Conservation (phyloP, 108 stramenopile genomes). For the Discostella stelligeroides region DNA sequence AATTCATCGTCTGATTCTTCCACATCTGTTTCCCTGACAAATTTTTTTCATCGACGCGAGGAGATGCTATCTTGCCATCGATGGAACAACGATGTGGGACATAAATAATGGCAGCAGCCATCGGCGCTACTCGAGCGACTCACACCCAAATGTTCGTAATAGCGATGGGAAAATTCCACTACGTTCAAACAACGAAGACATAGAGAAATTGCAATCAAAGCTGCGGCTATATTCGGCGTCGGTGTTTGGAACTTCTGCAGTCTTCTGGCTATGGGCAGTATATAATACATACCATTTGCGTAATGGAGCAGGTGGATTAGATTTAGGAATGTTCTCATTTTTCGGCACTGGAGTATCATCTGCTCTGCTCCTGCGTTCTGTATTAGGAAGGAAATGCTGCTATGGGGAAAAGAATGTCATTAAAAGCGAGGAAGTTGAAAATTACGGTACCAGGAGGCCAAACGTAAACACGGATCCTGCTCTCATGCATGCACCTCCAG, state of each 20-base stretch:
- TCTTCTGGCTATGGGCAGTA: slow-evolving; percentile 48
- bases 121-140: slow-evolving; percentile 7
- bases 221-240: slow-evolving; percentile 25
- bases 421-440: slow-evolving; percentile 5
- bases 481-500: slow-evolving; percentile 29
- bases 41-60: too few relatives aligned
- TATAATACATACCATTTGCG: slow-evolving; percentile 42
- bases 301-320: slow-evolving; percentile 24
- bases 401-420: slow-evolving; percentile 15
- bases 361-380: slow-evolving; percentile 19
- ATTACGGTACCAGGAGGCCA: slow-evolving; percentile 4
- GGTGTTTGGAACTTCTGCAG: slow-evolving; percentile 22
- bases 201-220: slow-evolving; percentile 26
- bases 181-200: slow-evolving; percentile 32
- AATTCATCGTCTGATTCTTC: too few relatives aligned
- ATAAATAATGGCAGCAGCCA: neutral
- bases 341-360: slow-evolving; percentile 39
- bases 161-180: slow-evolving; percentile 6
- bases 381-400: slow-evolving; percentile 35
- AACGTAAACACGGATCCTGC: slow-evolving; percentile 4
- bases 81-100: neutral
- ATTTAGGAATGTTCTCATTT: slow-evolving; percentile 49
- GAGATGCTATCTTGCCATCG: too few relatives aligned
- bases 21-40: too few relatives aligned
- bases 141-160: too few relatives aligned